A percentile compares a stretch with the other conserved stretches of the same genome.
phyloP scores from a whole-genome alignment of 108 stramenopile species.

The Stephanodiscus minutulus region DNA sequence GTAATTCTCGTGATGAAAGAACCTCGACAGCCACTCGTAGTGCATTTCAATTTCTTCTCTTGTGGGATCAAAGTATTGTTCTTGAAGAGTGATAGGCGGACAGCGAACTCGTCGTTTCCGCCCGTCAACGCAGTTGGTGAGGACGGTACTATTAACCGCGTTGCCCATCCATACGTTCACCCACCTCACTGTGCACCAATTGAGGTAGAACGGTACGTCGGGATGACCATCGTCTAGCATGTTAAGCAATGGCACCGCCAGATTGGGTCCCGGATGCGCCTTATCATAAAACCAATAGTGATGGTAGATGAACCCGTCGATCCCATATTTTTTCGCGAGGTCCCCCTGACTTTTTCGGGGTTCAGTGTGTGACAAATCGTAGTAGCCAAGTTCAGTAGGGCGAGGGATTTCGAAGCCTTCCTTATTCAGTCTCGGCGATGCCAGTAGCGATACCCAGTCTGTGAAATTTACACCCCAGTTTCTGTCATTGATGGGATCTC shows the following conservation, averaged over 20 bases:
- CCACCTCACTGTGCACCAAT: slow-evolving; percentile 67
- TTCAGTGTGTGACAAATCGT: slow-evolving; percentile 48
- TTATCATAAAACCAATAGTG: slow-evolving; percentile 74
- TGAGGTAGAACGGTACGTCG: slow-evolving; percentile 56
- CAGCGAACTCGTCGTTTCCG: neutral
- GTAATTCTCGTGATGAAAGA: slow-evolving; percentile 69
- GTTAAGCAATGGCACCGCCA: slow-evolving; percentile 52
- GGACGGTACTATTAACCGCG: slow-evolving; percentile 26
- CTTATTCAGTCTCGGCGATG: slow-evolving; percentile 48
- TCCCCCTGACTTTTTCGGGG: slow-evolving; percentile 51
- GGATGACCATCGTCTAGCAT: slow-evolving; percentile 72
- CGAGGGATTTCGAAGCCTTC: slow-evolving; percentile 51
- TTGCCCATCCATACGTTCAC: slow-evolving; percentile 62
- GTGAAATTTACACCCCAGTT: slow-evolving; percentile 67
- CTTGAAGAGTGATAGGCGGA: slow-evolving; percentile 35
- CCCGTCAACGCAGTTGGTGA: slow-evolving; percentile 35
- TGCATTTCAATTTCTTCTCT: slow-evolving; percentile 46
- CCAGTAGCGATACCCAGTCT: slow-evolving; percentile 61
- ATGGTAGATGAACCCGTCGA: slow-evolving; percentile 74
- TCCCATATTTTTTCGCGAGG: slow-evolving; percentile 55
- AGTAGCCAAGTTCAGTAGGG: slow-evolving; percentile 58
- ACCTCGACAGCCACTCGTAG: slow-evolving; percentile 63
- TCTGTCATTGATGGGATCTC: slow-evolving; percentile 64
- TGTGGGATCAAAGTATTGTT: slow-evolving; percentile 52
- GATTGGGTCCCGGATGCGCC: slow-evolving; percentile 48